Evolutionary conservation across 495 filamentous ascomycete genomes (phyloP), one percentile per base, ranked within the genome.

Genomic region (Talaromyces stipitatus): DNA sequence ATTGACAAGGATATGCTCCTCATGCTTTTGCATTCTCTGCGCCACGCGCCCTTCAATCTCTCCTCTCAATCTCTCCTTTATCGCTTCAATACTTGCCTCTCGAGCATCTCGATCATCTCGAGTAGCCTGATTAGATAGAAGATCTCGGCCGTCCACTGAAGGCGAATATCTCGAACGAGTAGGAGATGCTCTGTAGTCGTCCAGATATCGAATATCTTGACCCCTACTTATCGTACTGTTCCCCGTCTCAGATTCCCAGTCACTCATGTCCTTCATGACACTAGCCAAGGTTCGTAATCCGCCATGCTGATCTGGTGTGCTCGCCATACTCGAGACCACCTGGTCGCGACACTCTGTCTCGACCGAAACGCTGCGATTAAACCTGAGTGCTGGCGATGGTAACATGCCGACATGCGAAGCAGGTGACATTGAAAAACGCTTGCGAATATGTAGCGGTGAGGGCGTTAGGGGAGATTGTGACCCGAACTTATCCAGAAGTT

Each of bases 381-480:
- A 14, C 23, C 51, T 54, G 16, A 22, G 30, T 26, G 30, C 4
- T 24, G 28, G 22, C 1, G 51, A 30, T 14, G 23, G 20, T 18
- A n/a, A n/a, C n/a, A 33, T 38, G 23, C 18, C 22, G 14, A 36
- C 29, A 33, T 36, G 51, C n/a, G 20, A 36, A n/a, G n/a, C n/a
- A n/a, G n/a, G n/a, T n/a, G n/a, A n/a, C n/a, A n/a, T n/a, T 2
- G 30, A 8, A 3, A 33, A 2, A 26, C 7, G 23, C 26, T 71
- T 73, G 7, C 58, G 58, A 20, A 70, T 60, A 1, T 60, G 59
- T 7, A 73, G 57, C 1, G 71, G 71, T 27, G 66, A 60, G 3
- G 69, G 71, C 30, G 64, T 54, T 4, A 72, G 56, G 3, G 14
- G 54, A 29, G 23, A 36, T 23, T 14, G 22, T 27, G 29, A n/a